Percentiles rank a stretch among this genome's conserved stretches.
phyloP scores from a whole-genome alignment of 2,329 filamentous ascomycete species.

The Biscogniauxia marginata region DNA sequence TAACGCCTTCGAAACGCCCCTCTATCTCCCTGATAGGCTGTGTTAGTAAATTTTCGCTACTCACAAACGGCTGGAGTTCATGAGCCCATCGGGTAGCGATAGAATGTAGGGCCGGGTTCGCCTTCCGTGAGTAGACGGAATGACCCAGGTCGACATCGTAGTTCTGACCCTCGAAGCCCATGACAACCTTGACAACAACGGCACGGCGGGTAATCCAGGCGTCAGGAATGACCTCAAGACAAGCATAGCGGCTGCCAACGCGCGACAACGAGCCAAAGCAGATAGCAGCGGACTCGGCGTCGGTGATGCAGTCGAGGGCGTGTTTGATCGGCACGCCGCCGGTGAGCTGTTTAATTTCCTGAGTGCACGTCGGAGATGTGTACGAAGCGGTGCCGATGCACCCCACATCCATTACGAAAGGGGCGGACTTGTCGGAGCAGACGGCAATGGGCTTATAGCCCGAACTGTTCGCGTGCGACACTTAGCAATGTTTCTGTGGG shows the following conservation, averaged over 20 bases:
- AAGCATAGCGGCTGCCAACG: slow-evolving; percentile 32
- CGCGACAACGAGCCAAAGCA: slow-evolving; percentile 30
- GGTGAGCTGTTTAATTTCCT: neutral
- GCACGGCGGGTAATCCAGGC: slow-evolving; percentile 24
- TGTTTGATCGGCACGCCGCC: slow-evolving; percentile 19
- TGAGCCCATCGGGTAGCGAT: too few relatives aligned
- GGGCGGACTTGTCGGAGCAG: neutral
- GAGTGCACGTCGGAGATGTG: neutral
- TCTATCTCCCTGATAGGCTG: neutral
- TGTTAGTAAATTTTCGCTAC: too few relatives aligned
- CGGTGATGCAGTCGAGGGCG: slow-evolving; percentile 34
- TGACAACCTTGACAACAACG: slow-evolving; percentile 9
- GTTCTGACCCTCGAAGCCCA: neutral
- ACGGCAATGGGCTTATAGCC: slow-evolving; percentile 15
- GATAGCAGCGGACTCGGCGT: slow-evolving; percentile 22
- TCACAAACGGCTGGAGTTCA: neutral
- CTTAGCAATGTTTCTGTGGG: slow-evolving; percentile 14
- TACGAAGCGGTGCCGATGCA: neutral
- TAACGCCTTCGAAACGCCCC: neutral
- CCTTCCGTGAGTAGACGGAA: neutral
- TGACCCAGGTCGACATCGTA: neutral
- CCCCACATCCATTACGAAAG: neutral
- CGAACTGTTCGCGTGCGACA: slow-evolving; percentile 6
- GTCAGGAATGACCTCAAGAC: slow-evolving; percentile 25
- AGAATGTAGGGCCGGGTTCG: too few relatives aligned